Evolutionary conservation across 495 filamentous ascomycete genomes (phyloP).

Genomic region (Poronia punctata): DNA sequence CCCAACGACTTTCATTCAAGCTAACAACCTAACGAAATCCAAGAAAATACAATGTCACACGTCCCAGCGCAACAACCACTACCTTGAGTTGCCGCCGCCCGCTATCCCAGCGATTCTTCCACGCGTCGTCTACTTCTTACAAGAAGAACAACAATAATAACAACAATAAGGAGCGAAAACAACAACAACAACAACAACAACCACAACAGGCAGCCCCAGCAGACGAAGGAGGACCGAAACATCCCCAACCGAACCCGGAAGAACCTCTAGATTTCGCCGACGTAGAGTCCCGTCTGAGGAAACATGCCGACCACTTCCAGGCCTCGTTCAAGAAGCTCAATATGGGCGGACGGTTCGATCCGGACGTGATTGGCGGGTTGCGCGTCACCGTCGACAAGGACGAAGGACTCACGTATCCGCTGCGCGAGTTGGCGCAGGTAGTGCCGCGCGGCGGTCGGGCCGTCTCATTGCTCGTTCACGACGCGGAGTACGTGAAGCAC

Average conservation of each 20-base stretch:
- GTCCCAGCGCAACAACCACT: neutral
- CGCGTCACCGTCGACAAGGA: slow-evolving; percentile 48
- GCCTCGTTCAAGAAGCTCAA: slow-evolving; percentile 58
- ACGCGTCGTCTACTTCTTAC: slow-evolving; percentile 4
- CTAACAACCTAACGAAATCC: no score
- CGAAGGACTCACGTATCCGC: slow-evolving; percentile 41
- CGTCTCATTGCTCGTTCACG: slow-evolving; percentile 54
- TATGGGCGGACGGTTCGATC: slow-evolving; percentile 57
- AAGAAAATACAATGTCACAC: slow-evolving; percentile 13
- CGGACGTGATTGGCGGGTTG: slow-evolving; percentile 57
- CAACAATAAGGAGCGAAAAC: slow-evolving; percentile 2
- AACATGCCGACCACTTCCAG: slow-evolving; percentile 48
- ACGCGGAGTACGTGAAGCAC: slow-evolving; percentile 57
- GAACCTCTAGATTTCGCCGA: slow-evolving; percentile 65
- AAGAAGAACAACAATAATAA: slow-evolving; percentile 1
- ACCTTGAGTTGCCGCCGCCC: neutral
- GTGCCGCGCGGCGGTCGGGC: slow-evolving; percentile 59
- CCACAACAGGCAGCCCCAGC: neutral
- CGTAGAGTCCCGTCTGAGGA: slow-evolving; percentile 53
- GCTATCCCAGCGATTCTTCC: slow-evolving; percentile 8
- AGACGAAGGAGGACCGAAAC: slow-evolving; percentile 15
- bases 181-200: neutral
- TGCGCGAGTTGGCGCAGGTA: slow-evolving; percentile 71
- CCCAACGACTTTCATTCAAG: no score
- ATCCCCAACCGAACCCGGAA: slow-evolving; percentile 23